These are phyloP conservation scores for Gymnopilus dilepis DNA, from an alignment of 768 basidiomycete genomes.

Conservation along the genomic window DNA sequence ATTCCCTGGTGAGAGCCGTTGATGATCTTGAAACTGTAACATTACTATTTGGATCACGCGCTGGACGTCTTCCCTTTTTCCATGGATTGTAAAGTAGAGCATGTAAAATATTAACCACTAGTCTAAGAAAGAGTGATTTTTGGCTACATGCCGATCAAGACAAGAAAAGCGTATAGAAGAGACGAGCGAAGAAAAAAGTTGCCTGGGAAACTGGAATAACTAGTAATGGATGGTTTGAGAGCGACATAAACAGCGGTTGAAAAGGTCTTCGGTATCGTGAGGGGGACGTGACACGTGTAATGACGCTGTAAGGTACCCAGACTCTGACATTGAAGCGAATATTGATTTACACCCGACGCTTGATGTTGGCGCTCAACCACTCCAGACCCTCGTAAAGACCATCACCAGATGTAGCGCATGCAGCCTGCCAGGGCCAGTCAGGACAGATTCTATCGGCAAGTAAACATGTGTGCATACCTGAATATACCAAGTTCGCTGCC, in stretches of 20 bases:
- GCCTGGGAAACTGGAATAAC: slow-evolving; percentile 32
- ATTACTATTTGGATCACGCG: slow-evolving; percentile 9
- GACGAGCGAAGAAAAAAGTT: slow-evolving; percentile 32
- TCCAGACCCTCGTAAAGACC: slow-evolving; percentile 98
- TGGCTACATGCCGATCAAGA: slow-evolving; percentile 28
- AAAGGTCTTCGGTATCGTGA: slow-evolving; percentile 62
- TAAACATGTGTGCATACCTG: slow-evolving; percentile 60
- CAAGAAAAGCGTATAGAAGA: slow-evolving; percentile 27
- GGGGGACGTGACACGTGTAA: slow-evolving; percentile 60
- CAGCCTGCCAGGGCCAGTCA: slow-evolving; percentile 62
- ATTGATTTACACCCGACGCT: slow-evolving; percentile 73
- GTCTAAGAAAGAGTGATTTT: slow-evolving; percentile 40
- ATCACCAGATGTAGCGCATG: slow-evolving; percentile 98
- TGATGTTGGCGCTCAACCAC: slow-evolving; percentile 93
- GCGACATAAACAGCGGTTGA: slow-evolving; percentile 47
- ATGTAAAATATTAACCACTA: slow-evolving; percentile 38
- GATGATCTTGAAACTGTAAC: slow-evolving; percentile 21
- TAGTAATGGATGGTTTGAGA: slow-evolving; percentile 39
- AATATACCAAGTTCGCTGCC: slow-evolving; percentile 98
- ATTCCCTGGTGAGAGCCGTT: slow-evolving; percentile 71
- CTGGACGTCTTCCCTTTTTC: slow-evolving; percentile 18
- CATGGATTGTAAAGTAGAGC: slow-evolving; percentile 30
- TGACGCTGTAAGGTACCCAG: slow-evolving; percentile 57
- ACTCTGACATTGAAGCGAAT: slow-evolving; percentile 32
- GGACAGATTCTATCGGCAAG: neutral